These are phyloP conservation scores for Gastrodia elata DNA, from an alignment of 106 monocot species.

Conservation along the genomic window DNA sequence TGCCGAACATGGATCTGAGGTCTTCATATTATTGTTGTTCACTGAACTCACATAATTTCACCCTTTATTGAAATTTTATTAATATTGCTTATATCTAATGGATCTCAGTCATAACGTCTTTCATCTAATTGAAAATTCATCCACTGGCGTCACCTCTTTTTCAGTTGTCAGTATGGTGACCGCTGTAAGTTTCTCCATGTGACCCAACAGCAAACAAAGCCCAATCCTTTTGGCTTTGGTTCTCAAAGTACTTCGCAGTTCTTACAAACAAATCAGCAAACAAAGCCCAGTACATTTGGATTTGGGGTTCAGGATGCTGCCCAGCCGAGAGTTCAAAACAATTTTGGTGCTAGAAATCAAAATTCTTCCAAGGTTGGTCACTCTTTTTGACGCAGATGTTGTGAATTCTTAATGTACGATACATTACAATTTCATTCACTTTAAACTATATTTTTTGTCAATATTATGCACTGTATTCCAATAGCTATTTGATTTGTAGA, in stretches of 20 bases:
- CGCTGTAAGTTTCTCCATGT: constrained; percentile 78
- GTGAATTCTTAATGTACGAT: neutral
- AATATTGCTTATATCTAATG: neutral
- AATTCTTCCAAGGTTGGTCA: constrained; percentile 29
- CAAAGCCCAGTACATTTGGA: constrained; percentile 72
- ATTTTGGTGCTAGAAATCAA: constrained; percentile 25
- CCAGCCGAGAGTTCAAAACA: constrained; percentile 18
- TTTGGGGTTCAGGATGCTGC: constrained; percentile 56
- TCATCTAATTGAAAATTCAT: neutral
- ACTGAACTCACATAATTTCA: neutral
- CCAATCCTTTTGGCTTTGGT: constrained; percentile 38
- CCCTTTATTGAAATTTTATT: neutral
- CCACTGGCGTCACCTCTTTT: constrained; percentile 4
- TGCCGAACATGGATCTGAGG: neutral
- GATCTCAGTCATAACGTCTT: neutral
- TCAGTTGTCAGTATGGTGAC: constrained; percentile 93
- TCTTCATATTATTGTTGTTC: neutral
- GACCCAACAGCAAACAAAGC: constrained; percentile 37
- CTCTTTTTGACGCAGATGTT: neutral
- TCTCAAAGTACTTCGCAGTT: constrained; percentile 1
- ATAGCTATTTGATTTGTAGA: neutral
- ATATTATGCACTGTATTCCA: neutral
- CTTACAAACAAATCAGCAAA: constrained; percentile 16
- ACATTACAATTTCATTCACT: neutral
- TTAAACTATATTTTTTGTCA: neutral